These are phyloP conservation scores for Cytidiella melzeri DNA, from an alignment of 768 basidiomycete species.

Conservation along the genomic window DNA sequence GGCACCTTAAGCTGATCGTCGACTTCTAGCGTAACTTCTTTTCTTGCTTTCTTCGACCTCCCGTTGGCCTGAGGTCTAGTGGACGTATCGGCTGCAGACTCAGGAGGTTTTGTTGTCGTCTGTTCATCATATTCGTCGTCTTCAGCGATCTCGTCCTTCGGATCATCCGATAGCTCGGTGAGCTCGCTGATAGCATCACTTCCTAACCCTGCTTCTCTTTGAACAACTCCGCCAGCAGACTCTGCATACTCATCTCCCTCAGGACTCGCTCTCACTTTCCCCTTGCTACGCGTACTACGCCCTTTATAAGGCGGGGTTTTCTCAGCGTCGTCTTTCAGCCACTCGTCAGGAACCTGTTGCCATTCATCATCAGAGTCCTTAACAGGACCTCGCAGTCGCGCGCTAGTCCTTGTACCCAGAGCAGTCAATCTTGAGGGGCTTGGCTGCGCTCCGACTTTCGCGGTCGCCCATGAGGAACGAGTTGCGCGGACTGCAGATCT, in stretches of 20 bases:
- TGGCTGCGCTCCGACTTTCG: conserved; percentile 1
- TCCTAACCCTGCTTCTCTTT: conserved; percentile 48
- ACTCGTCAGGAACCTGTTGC: conserved; percentile 77
- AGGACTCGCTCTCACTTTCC: conserved; percentile 5
- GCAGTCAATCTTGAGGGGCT: conserved; percentile 18
- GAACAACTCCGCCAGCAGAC: conserved; percentile 14
- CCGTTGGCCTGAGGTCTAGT: no score
- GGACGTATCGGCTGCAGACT: no score
- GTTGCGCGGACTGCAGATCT: conserved; percentile 12
- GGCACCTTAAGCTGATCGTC: background rate
- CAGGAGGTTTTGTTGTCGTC: background rate
- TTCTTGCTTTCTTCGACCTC: conserved; percentile 2
- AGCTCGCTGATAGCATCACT: conserved; percentile 65
- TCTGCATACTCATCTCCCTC: conserved; percentile 16
- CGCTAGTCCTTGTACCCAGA: conserved; percentile 59
- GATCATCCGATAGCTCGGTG: conserved; percentile 63
- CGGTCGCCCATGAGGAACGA: conserved; percentile 10
- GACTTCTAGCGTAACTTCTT: background rate
- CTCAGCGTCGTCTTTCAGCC: conserved; percentile 36
- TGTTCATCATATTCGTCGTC: conserved; percentile 15
- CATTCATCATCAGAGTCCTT: conserved; percentile 55
- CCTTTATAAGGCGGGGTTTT: background rate
- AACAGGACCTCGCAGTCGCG: conserved; percentile 50
- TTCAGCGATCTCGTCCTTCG: conserved; percentile 11
- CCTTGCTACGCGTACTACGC: conserved; percentile 7